Base-by-base conservation (phyloP, 2,329 filamentous ascomycete genomes). In the Phyllosticta citrichinensis region DNA sequence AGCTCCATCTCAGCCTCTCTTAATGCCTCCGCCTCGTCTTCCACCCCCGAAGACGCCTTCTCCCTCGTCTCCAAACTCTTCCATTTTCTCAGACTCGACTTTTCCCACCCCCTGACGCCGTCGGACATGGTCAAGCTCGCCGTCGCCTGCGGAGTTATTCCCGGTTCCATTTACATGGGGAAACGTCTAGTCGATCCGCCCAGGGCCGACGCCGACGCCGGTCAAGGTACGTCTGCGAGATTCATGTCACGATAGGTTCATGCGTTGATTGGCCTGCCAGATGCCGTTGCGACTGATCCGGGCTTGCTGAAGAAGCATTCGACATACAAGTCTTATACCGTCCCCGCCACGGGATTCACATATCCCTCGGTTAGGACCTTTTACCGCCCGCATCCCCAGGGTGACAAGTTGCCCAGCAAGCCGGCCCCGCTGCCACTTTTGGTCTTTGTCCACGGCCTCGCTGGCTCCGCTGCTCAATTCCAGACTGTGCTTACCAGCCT, bases 381-480 rank as follows among this genome's bases (percentile, higher is more conserved):
- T 73, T 92, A 88, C 75, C 84, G 87, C 61, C 83, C 84, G 60
- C 94, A 97, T 74, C 83, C 86, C 20, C 91, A 97, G 69, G 85
- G 87, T n/a, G 83, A 86, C 63, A 89, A 94, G 71, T 80, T 97
- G 3, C 91, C 90, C 2, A 81, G 79, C 52, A 80, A 85, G 63
- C 89, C 90, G 1, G 81, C 83, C 0, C 86, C 89, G 0, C 76
- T 97, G 11, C 94, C 94, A 1, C 77, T 99, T 10, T 77, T 97
- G 3, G 91, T 97, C 52, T 96, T 95, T 70, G 80, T 97, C 62
- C 94, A 97, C 69, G 94, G 94, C 1, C 81, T 97, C 10, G 94
- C 93, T n/a, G 94, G 94, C 56, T 96, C 90, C 0, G 82, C 91
- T 24, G 87, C 91, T 11, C 94, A 97, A 70, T 97, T 97, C 70